Evolutionary conservation across 306 rosid species (phyloP), one percentile per base, ranked within the genome.

Genomic region (Medicago lupulina): DNA sequence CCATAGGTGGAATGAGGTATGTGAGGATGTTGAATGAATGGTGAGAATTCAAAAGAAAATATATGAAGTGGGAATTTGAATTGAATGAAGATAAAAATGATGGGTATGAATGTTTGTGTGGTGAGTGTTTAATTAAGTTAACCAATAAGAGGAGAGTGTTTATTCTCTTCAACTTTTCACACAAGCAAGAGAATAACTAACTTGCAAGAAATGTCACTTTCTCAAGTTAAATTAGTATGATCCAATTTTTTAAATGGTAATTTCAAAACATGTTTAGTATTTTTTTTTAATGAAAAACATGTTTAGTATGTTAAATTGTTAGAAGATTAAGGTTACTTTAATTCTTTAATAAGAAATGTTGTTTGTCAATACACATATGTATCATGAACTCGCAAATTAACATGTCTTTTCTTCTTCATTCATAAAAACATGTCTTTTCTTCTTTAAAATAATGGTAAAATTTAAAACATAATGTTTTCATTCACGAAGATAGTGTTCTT

Each of bases 1-100:
- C 91, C 93, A 88, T 87, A 88, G 82, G 54, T 36, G 28, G 55
- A 67, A 73, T 73, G 53, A 67, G 28, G 6, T 49, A 23, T 41
- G 68, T 23, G 74, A 46, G 38, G 8, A 5, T 68, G 43, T 8
- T 64, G 73, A 76, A 65, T 46, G 51, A 54, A 73, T 14, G 18
- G 9, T 68, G 74, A 36, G 50, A 66, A 50, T 58, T 51, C 39
- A 47, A 34, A 51, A 18, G 58, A 40, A 8, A 21, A 57, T 44
- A 47, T 18, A 63, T 43, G 78, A 23, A 46, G 78, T 50, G 47
- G 54, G 81, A 67, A 72, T 28, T 28, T 34, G 38, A 5, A 34
- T 34, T 34, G 38, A 34, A 34, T 34, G 38, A 36, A 73, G 85
- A 79, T 66, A 76, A 28, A 65, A 66, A 28, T 64, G 17, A 12